A percentile compares a stretch with the other conserved stretches of the same genome.
Evolutionary conservation across 305 asterid species (phyloP).

Genomic region (Fraxinus paxiana): DNA sequence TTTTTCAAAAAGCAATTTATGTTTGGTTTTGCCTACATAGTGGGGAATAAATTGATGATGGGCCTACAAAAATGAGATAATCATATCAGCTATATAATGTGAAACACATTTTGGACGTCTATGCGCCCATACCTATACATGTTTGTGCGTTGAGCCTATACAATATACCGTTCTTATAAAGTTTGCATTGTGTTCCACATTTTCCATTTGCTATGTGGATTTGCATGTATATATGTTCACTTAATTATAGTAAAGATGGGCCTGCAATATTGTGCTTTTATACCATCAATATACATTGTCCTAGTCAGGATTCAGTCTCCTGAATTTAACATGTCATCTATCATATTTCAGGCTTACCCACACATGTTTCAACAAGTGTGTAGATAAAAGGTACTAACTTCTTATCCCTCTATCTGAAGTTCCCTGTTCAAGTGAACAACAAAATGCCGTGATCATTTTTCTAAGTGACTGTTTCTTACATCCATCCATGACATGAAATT

Average conservation of each 20-base stretch:
- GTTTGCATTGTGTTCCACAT: neutral
- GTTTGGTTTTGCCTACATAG: neutral
- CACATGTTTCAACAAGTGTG: conserved; percentile 54
- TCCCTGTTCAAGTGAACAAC: neutral
- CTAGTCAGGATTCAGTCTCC: neutral
- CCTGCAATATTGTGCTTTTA: neutral
- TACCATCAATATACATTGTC: neutral
- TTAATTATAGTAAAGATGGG: neutral
- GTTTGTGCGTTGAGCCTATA: neutral
- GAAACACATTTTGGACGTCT: neutral
- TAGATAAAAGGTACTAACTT: conserved; percentile 38
- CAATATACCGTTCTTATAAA: neutral
- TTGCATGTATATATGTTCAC: neutral
- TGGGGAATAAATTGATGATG: neutral
- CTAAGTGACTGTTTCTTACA: neutral
- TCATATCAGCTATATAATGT: neutral
- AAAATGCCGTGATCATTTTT: neutral
- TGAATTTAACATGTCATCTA: neutral
- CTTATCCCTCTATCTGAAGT: neutral
- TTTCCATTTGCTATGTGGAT: neutral
- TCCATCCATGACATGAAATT: neutral
- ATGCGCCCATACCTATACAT: neutral
- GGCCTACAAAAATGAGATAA: neutral
- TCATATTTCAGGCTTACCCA: conserved; percentile 41
- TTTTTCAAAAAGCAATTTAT: neutral